phyloP scores from a whole-genome alignment of 345 rosid genomes.

The Lepidium didymum region DNA sequence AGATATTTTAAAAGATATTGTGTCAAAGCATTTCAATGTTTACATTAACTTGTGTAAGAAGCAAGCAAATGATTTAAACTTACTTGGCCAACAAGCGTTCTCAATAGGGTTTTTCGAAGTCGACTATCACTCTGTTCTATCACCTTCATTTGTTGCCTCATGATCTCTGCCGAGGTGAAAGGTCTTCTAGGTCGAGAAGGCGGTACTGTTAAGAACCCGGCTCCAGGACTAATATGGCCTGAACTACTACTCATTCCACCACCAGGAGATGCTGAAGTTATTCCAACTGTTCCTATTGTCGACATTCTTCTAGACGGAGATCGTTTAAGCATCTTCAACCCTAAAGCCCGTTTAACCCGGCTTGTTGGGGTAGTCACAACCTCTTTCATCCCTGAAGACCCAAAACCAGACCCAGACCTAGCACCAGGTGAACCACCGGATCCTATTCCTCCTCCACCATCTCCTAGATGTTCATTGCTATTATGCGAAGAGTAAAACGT shows the following conservation, averaged over 20 bases:
- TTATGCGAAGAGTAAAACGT: conserved; percentile 51
- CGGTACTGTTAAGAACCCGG: conserved; percentile 38
- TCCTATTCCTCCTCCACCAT: conserved; percentile 35
- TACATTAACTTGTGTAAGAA: neutral
- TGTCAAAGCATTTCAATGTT: neutral
- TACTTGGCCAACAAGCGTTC: conserved; percentile 92
- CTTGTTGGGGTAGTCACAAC: conserved; percentile 74
- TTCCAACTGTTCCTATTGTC: conserved; percentile 22
- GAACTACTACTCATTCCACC: conserved; percentile 1
- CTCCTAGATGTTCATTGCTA: conserved; percentile 26
- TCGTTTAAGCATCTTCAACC: conserved; percentile 67
- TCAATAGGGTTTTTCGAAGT: conserved; percentile 77
- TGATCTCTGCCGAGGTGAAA: conserved; percentile 81
- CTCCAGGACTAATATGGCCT: conserved; percentile 27
- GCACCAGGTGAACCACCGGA: conserved; percentile 11
- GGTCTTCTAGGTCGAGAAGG: conserved; percentile 56
- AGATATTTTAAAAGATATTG: neutral
- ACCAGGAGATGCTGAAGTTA: conserved; percentile 48
- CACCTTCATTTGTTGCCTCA: conserved; percentile 90
- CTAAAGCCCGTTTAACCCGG: conserved; percentile 63
- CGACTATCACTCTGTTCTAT: conserved; percentile 83
- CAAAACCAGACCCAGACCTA: conserved; percentile 21
- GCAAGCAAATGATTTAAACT: conserved; percentile 9
- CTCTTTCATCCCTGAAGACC: conserved; percentile 55
- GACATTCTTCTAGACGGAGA: conserved; percentile 69